Evolutionary conservation across 805 yeast genomes (phyloP), one percentile per base, ranked within the genome.

Genomic region (Starmerella geochares): DNA sequence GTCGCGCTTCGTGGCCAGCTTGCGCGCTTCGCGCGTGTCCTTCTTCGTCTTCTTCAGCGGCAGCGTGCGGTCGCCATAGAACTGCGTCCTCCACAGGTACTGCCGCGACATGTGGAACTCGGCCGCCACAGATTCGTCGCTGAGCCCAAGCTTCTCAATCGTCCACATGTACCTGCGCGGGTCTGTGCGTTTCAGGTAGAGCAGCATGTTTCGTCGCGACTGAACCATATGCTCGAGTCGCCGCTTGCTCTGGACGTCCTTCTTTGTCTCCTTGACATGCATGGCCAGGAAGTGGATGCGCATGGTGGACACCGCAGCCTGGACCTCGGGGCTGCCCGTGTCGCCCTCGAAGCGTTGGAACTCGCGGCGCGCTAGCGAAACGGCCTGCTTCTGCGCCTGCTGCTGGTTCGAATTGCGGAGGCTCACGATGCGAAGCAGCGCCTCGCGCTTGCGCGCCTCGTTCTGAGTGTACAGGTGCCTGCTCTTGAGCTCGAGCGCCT

Each of bases 241-340:
- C 61, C 92, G 80, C 49, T 80, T 78, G 58, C 80, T 80, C 37
- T 73, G 71, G 58, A 75, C 71, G 68, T 90, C 97, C 64, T 87
- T 83, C 57, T 79, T 81, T 62, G 80, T 72, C 46, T 76, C 72
- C 58, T 75, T 73, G 49, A 83, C 74, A 62, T 88, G 96, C 39
- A 77, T 75, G 70, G 85, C 85, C 54, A 85, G 71, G 56, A 77
- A 80, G 57, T 82, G 84, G 58, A 92, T 86, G 60, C 78, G 77
- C 44, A 86, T 81, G 0, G 97, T 86, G 69, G 81, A 69, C 24
- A 85, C 75, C 2, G 96, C 97, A 2, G 97, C 96, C 67, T 88
- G 96, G 23, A 88, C 96, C 68, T 90, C 97, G 48, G 94, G 79
- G 1, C 95, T 85, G 2, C 95, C 96, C 0, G 96, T 85, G 65